Evolutionary conservation across 2,329 filamentous ascomycete species (phyloP), one percentile per base, ranked within the genome.

Genomic region (Cercospora zeina): DNA sequence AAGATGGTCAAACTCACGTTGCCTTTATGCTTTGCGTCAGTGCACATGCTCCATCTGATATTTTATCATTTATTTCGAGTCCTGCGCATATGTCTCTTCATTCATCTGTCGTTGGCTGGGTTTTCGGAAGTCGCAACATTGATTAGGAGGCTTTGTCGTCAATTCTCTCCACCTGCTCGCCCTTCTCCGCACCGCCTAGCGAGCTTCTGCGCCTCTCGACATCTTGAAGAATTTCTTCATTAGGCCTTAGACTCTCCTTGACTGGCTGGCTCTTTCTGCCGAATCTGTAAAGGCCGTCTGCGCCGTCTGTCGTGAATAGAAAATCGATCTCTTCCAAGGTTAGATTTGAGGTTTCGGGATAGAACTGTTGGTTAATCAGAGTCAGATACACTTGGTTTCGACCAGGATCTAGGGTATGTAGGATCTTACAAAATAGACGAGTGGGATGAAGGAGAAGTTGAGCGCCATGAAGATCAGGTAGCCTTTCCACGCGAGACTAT

Each of bases 401-500:
- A 11, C 30, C 13, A 24, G n/a, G 16, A 33, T n/a, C 10, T 24
- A 3, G 19, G 13, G 16, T 27, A 42, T n/a, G 36, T 37, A 13
- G 19, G 16, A 9, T 37, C 62, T 61, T 59, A 61, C 62, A 68
- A 81, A 81, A 70, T 79, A 83, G 27, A 83, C 74, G 2, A 83
- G 72, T 1, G 78, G 77, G 0, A 79, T 73, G 66, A 78, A 79
- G 1, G 73, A 67, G 21, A 82, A 75, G 65, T 83, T 82, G 9
- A 80, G 74, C 24, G 72, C 74, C 74, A 80, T 81, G 71, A 83
- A 84, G 65, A 83, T 82, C 2, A 84, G 71, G 64, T 84, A 84
- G 0, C 78, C 79, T 65, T 80, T 79, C 80, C 80, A 84, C 27
- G 76, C 67, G 1, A 85, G 71, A 50, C 61, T 62, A n/a, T 50